Base-by-base conservation (phyloP, 768 basidiomycete genomes). In the Candolleomyces efflorescens region DNA sequence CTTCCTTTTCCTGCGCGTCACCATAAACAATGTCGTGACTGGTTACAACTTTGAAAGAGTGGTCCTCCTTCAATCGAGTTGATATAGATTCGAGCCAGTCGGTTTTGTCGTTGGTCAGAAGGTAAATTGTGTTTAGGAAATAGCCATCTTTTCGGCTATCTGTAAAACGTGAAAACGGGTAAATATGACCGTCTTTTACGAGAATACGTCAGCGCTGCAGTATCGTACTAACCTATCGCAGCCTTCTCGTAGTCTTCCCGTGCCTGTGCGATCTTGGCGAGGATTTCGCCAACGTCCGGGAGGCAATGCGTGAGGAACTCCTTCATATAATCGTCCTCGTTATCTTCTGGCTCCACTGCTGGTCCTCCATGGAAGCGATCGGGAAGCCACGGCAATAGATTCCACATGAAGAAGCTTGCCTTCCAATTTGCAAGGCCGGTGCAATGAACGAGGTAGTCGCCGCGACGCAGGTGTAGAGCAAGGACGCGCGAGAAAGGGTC, bases 381-480 rank as follows among this genome's bases (percentile, higher is more conserved):
- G 1, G 79, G 81, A 6, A 82, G 73, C 36, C 67, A 65, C 0
- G 74, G 69, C 26, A 80, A 70, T 6, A 73, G 66, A 57, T 80
- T 79, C 79, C 80, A 82, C 62, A 75, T 73, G 62, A 78, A 78
- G 62, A 74, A 83, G 0, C 71, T 75, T 39, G 78, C 72, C 49
- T 72, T 74, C 70, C 73, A 78, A 9, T 64, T 70, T 1, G 76
- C 75, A 15, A 82, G 71, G n/a, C 65, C 58, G 7, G 67, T 47
- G 62, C 82, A 83, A 0, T 72, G 70, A 15, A 71, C 65, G 51
- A 75, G 67, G 62, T 69, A 84, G 64, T 83, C 82, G 5, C 82
- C 82, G 4, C 82, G 72, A 9, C 82, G 76, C 10, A 82, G 59
- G 61, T 83, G 82, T 41, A 82, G 67, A 0, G 81, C 81, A 15